Evolutionary conservation across 1,139 yeast species (phyloP), one percentile per base, ranked within the genome.

Genomic region (Torulaspora pretoriensis): DNA sequence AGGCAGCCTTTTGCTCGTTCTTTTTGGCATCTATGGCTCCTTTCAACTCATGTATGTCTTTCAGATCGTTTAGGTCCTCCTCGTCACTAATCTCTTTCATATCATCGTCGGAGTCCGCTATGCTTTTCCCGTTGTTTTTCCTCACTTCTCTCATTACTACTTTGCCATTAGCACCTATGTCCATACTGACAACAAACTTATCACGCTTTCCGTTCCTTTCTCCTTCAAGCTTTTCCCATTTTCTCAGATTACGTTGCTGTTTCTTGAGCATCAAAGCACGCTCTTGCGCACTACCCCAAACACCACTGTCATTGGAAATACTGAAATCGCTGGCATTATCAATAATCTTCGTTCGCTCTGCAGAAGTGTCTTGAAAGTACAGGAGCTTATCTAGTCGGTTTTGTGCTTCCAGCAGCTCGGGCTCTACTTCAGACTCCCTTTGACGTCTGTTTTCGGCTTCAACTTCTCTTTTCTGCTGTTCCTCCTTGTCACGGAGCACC

Each of bases 251-350:
- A 46, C 82, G 76, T 59, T 90, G 97, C 60, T 89, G 96, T 53
- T 79, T 79, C 63, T 89, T 88, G 55, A 92, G 71, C 54, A 76
- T 75, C 46, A 88, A 71, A 0, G 97, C 97, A 54, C 94, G 78
- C 59, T 94, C 97, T 40, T 83, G 74, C 2, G 97, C 92, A 4
- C 87, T 78, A 0, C 95, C 81, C 98, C 98, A 94, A 59, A 82
- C 83, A 57, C 90, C 97, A 1, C 89, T 78, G 0, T 94, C 96
- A 56, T 86, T 82, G 55, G 92, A 97, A 46, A 92, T 89, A 53
- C 92, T 88, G 61, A 81, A 92, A 62, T 94, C 98, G 5, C 96
- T 80, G 0, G 95, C 97, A 59, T 88, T 84, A 60, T 94, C 99
- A 35, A 94, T 90, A 52, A 94, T 89, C 56, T 78, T 81, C 0